These are phyloP conservation scores for Colletotrichum sp. DNA, from an alignment of 2,329 filamentous ascomycete species.

Conservation along the genomic window DNA sequence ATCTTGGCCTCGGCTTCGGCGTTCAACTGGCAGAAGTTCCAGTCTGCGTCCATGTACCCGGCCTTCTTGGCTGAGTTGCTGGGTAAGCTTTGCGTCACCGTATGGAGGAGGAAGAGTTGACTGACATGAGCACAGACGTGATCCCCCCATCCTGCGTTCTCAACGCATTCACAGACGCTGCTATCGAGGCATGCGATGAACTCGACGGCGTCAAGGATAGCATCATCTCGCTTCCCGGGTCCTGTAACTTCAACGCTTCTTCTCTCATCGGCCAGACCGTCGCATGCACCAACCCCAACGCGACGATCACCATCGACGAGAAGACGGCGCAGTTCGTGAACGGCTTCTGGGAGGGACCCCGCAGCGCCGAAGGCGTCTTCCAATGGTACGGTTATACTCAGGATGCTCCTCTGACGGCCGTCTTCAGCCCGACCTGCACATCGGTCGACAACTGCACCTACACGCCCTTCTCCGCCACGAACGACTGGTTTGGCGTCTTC, in stretches of 20 bases:
- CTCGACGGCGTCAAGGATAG: constrained; percentile 51
- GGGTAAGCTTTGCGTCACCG: neutral
- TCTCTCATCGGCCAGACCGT: constrained; percentile 17
- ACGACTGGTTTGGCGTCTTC: constrained; percentile 29
- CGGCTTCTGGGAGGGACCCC: neutral
- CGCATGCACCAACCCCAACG: constrained; percentile 21
- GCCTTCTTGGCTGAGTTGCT: neutral
- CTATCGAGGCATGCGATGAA: constrained; percentile 42
- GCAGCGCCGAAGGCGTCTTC: neutral
- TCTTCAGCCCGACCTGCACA: neutral
- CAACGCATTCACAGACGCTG: constrained; percentile 42
- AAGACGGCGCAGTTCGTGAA: neutral
- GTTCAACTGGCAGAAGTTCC: constrained; percentile 26
- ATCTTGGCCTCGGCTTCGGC: constrained; percentile 54
- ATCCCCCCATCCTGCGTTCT: neutral
- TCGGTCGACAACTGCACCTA: neutral
- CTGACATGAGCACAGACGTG: neutral
- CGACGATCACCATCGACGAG: neutral
- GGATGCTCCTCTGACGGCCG: neutral
- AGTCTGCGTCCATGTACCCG: neutral
- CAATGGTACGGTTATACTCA: neutral
- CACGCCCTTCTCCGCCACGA: neutral
- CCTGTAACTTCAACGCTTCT: neutral
- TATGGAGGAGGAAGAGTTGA: neutral
- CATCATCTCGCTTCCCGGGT: constrained; percentile 37